A percentile compares a stretch with the other conserved stretches of the same genome.
These are phyloP conservation scores for Spathaspora hagerdaliae DNA, from an alignment of 805 yeast species.

Conservation along the genomic window DNA sequence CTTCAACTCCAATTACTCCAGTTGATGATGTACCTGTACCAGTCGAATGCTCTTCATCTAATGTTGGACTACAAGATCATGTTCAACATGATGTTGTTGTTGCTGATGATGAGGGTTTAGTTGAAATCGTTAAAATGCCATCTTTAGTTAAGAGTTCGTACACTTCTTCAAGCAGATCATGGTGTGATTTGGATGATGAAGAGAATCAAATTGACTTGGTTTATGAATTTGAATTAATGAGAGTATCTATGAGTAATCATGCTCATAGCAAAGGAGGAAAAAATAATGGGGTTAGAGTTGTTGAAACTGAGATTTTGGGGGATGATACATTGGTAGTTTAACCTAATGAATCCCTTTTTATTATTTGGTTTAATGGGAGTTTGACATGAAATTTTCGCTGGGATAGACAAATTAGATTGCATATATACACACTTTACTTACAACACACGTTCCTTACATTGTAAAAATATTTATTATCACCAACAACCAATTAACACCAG, in stretches of 20 bases:
- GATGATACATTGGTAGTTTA: slow-evolving; percentile 1
- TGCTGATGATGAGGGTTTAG: neutral
- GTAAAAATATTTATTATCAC: too few relatives aligned
- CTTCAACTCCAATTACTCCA: neutral
- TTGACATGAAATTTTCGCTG: too few relatives aligned
- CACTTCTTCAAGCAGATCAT: slow-evolving; percentile 23
- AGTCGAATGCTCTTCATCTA: neutral
- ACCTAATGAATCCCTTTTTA: too few relatives aligned
- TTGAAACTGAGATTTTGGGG: slow-evolving; percentile 4
- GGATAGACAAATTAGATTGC: too few relatives aligned
- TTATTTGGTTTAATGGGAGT: too few relatives aligned
- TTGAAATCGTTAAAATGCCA: slow-evolving; percentile 12
- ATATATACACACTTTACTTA: too few relatives aligned
- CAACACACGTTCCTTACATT: too few relatives aligned
- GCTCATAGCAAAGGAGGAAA: neutral
- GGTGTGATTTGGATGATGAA: slow-evolving; percentile 32
- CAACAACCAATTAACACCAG: too few relatives aligned
- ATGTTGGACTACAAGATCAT: neutral
- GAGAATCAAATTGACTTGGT: slow-evolving; percentile 5
- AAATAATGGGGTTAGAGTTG: slow-evolving; percentile 1
- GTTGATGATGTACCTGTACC: neutral
- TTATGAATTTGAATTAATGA: slow-evolving; percentile 5
- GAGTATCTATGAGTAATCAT: neutral
- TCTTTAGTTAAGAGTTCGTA: slow-evolving; percentile 30
- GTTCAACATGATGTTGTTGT: neutral